These are phyloP conservation scores for Coemansia sp. DNA, from an alignment of 192 early-diverging fungal species.

Conservation along the genomic window DNA sequence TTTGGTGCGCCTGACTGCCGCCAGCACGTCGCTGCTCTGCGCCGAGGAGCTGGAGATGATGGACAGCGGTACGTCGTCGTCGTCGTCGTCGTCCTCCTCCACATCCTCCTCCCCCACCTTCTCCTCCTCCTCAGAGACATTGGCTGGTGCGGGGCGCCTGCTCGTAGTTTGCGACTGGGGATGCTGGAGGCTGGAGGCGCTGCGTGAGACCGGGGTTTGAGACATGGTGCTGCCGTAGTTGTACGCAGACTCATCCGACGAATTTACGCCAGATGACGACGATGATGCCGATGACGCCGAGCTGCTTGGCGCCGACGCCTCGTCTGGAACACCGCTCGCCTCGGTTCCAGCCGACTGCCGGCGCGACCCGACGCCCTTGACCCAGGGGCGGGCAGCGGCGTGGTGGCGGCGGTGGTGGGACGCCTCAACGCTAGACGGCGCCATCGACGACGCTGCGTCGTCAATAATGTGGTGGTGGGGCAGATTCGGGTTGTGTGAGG, in stretches of 20 bases:
- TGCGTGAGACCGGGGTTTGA: conserved; percentile 8
- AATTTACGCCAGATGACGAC: conserved; percentile 11
- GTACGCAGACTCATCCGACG: conserved; percentile 33
- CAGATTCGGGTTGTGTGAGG: conserved; percentile 41
- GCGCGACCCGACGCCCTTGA: conserved; percentile 13
- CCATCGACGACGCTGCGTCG: background rate
- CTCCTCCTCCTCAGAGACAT: background rate
- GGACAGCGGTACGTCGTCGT: conserved; percentile 49
- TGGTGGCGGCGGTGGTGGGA: conserved; percentile 15
- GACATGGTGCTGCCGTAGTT: conserved; percentile 9
- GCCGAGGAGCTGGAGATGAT: conserved; percentile 35
- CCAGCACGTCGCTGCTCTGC: conserved; percentile 13
- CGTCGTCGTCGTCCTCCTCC: conserved; percentile 17
- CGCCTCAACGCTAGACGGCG: background rate
- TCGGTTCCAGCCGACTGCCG: background rate
- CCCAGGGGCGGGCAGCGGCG: conserved; percentile 32
- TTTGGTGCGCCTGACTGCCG: conserved; percentile 38
- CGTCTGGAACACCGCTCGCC: background rate
- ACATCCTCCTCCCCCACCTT: no score
- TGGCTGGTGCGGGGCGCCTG: background rate
- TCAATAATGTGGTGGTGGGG: conserved; percentile 20
- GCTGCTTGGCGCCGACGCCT: background rate
- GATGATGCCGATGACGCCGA: conserved; percentile 22
- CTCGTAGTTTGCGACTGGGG: background rate
- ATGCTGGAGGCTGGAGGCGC: background rate